Percentiles rank a stretch among this genome's conserved stretches.
phyloP scores from a whole-genome alignment of 2,329 filamentous ascomycete species.

The Aureobasidium sp. region DNA sequence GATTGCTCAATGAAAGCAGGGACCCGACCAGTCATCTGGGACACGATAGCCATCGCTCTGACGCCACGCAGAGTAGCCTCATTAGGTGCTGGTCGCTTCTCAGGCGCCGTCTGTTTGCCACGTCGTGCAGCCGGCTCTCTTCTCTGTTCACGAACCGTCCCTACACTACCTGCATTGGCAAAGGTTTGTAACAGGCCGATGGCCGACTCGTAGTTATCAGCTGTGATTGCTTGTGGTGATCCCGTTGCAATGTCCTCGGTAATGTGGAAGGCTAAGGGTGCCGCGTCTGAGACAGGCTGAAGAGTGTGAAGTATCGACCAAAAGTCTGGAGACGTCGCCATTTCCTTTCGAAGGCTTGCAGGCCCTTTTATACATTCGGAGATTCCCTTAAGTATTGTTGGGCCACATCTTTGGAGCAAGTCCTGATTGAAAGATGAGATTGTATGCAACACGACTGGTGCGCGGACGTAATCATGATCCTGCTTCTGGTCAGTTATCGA shows the following conservation, averaged over 20 bases:
- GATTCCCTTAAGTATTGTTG: constrained; percentile 70
- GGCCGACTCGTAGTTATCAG: constrained; percentile 90
- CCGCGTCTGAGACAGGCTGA: constrained; percentile 59
- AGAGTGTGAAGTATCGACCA: constrained; percentile 83
- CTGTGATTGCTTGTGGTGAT: constrained; percentile 71
- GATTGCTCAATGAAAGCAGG: constrained; percentile 86
- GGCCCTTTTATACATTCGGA: constrained; percentile 72
- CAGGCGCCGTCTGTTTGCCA: constrained; percentile 45
- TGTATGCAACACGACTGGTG: constrained; percentile 82
- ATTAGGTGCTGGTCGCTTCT: constrained; percentile 33
- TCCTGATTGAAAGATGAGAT: constrained; percentile 82
- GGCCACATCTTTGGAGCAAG: constrained; percentile 66
- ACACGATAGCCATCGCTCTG: constrained; percentile 74
- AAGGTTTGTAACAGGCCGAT: constrained; percentile 83
- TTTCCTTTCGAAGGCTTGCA: constrained; percentile 74
- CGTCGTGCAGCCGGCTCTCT: constrained; percentile 26
- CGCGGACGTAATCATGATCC: constrained; percentile 86
- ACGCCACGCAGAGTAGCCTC: constrained; percentile 72
- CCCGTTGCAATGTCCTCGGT: constrained; percentile 69
- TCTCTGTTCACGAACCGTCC: constrained; percentile 62
- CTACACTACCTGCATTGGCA: constrained; percentile 71
- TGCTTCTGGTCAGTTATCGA: constrained; percentile 32
- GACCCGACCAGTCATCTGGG: constrained; percentile 72
- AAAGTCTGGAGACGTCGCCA: constrained; percentile 94
- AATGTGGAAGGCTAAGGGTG: constrained; percentile 77